A percentile compares a stretch with the other conserved stretches of the same genome.
phyloP scores from a whole-genome alignment of 306 rosid species.

The Mimosa pudica region DNA sequence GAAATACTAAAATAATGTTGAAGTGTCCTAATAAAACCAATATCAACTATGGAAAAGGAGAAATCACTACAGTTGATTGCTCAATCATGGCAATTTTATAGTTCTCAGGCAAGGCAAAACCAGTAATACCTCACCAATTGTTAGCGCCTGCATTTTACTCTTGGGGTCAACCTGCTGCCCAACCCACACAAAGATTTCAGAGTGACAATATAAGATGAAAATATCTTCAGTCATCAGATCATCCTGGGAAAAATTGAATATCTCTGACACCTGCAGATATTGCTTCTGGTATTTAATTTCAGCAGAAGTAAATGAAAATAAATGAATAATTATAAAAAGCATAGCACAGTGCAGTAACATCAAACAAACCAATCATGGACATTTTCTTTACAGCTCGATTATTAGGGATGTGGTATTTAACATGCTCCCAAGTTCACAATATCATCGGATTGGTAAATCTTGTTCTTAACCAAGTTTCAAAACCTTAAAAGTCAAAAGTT shows the following conservation, averaged over 20 bases:
- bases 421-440: not conserved
- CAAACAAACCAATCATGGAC: not conserved
- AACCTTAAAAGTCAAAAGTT: not conserved
- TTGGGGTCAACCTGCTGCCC: conserved; percentile 83
- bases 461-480: not conserved
- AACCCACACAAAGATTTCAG: conserved; percentile 83
- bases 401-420: not conserved
- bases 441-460: not conserved
- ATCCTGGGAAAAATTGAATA: conserved; percentile 85
- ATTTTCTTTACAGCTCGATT: not conserved
- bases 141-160: conserved; percentile 65
- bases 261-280: conserved; percentile 69
- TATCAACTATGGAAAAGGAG: not conserved
- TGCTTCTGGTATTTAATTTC: conserved; percentile 34
- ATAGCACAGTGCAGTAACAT: conserved; percentile 28
- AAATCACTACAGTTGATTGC: not conserved
- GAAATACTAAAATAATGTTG: conserved; percentile 3
- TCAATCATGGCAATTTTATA: conserved; percentile 12
- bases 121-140: conserved; percentile 80
- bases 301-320: conserved; percentile 22
- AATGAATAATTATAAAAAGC: conserved; percentile 27
- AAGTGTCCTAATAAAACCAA: conserved; percentile 15
- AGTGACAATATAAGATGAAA: conserved; percentile 78
- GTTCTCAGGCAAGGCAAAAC: conserved; percentile 31
- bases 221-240: conserved; percentile 96